Base-by-base conservation (phyloP, 1,284 basidiomycete species). In the Xerocomus nothofagi region DNA sequence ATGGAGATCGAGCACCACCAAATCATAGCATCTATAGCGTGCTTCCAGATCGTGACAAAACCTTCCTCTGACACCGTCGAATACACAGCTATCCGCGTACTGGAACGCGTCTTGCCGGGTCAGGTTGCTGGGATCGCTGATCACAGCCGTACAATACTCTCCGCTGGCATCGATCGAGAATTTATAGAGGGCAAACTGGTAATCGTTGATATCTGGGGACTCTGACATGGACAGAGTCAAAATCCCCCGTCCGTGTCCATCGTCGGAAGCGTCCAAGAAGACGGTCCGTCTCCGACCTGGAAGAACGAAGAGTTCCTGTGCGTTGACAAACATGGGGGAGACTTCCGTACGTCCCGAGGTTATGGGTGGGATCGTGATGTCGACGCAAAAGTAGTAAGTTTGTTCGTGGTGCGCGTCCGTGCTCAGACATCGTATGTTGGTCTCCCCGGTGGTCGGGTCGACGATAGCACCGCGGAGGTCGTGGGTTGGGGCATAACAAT, bases 41-140 rank as follows among this genome's bases (percentile, higher is more conserved):
- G n/a, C 33, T 3, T 29, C 36, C 21, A n/a, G 24, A 26, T 49
- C 39, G 21, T 53, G 44, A 31, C 58, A 63, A 21, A 63, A 26
- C 36, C 61, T 63, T 36, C 59, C 59, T 43, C 49, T 52, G 40
- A 57, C 21, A 3, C 61, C 59, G 26, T 60, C 57, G 6, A 60
- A 62, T 27, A 55, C 43, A 20, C 48, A 43, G 32, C 30, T 33
- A 15, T 41, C 11, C 9, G 18, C 24, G n/a, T 51, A 42, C 24
- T 45, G 49, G 34, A 49, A 47, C 11, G 32, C 21, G 26, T 62
- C 54, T 21, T 47, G 26, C 12, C 31, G 14, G 11, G 27, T 33
- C 14, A 62, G 31, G n/a, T 12, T 38, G 26, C 26, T 51, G 20
- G 54, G 39, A 39, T 60, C 47, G 37, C 60, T 51, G 40, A 53